Percentiles rank a stretch among this genome's conserved stretches.
Evolutionary conservation across 1,284 basidiomycete genomes (phyloP).

Genomic region (Tylopilus sp.): DNA sequence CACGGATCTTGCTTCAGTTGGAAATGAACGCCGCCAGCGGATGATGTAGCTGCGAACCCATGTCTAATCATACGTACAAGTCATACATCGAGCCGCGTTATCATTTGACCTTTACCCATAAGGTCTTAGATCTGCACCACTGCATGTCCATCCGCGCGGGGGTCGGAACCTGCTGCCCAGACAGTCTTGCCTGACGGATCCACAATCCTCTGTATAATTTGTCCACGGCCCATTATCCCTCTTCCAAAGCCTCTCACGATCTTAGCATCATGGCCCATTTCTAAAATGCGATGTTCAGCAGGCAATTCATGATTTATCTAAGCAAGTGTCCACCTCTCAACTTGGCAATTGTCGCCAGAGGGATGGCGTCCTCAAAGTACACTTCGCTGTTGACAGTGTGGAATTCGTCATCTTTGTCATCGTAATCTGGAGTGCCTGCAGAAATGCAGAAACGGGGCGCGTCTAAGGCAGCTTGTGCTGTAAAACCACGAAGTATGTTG

Average conservation of each 20-base stretch:
- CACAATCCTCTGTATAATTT: conserved; percentile 78
- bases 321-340: conserved; percentile 50
- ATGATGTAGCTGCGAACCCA: conserved; percentile 50
- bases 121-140: conserved; percentile 70
- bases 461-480: conserved; percentile 82
- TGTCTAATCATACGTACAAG: background rate
- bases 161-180: conserved; percentile 89
- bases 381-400: conserved; percentile 79
- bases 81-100: conserved; percentile 1
- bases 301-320: background rate
- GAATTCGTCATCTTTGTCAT: conserved; percentile 46
- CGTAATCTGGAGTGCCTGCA: conserved; percentile 69
- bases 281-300: conserved; percentile 33
- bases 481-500: conserved; percentile 84
- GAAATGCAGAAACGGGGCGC: conserved; percentile 96
- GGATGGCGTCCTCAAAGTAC: conserved; percentile 84
- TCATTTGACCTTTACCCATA: conserved; percentile 5
- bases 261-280: conserved; percentile 85
- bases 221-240: conserved; percentile 86
- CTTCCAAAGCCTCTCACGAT: conserved; percentile 59
- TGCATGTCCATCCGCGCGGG: conserved; percentile 84
- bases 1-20: conserved; percentile 40
- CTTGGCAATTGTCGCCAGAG: conserved; percentile 53
- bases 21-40: conserved; percentile 60
- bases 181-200: conserved; percentile 64